Evolutionary conservation across 2,329 filamentous ascomycete species (phyloP), one percentile per base, ranked within the genome.

Genomic region (Xenoacremonium recifei): DNA sequence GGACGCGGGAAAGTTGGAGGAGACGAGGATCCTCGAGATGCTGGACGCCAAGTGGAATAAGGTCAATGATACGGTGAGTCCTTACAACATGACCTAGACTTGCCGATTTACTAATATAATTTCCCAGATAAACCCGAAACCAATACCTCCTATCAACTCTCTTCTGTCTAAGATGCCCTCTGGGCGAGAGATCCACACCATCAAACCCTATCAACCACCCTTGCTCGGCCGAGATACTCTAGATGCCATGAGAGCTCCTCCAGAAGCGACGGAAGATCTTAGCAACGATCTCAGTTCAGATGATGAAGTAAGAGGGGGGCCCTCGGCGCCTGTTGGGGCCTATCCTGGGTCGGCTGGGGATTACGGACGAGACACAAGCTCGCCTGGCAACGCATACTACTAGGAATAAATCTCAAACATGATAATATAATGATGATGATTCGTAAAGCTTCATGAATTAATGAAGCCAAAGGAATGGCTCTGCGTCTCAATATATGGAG

Each of bases 1-100:
- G 34, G 91, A 96, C 66, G 92, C 85, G 0, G 92, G 93, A 2
- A 84, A 80, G 55, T 68, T 89, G 15, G 93, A 97, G 63, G 93
- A 99, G 67, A 82, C 77, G 2, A 77, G 90, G 41, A 85, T 97
- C 3, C 75, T 96, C 38, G 87, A 93, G 55, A 89, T 93, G 82
- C 70, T 99, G 23, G 80, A 95, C 55, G 77, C 75, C 27, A 96
- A 96, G 63, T 96, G 93, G 92, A 82, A 80, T 48, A 93, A 90
- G 68, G 82, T 90, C 66, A 99, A 99, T 60, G 89, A 96, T 64
- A 95, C 88, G 15, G 88, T 95, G 68, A 69, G 80, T 49, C 5
- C 3, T 9, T 5, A 4, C 12, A 9, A 10, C 9, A 10, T 34
- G 12, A 11, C 7, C 0, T 1, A 29, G 5, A 10, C 2, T 3